phyloP scores from a whole-genome alignment of 1,284 basidiomycete genomes.

The Cryptococcus jaspeensis region DNA sequence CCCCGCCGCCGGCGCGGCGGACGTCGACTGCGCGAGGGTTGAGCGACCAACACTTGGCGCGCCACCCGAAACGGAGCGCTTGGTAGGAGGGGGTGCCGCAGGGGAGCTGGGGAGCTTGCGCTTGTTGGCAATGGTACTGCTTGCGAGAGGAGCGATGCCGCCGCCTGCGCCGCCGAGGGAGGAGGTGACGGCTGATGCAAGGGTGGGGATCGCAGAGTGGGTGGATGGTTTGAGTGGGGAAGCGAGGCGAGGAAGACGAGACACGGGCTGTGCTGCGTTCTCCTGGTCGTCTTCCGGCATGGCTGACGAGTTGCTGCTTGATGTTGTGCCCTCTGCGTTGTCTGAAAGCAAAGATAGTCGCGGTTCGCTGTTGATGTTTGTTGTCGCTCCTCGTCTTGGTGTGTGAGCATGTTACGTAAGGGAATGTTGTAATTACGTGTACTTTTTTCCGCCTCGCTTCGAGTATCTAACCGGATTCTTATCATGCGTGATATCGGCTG shows the following conservation, averaged over 20 bases:
- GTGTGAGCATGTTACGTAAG: background rate
- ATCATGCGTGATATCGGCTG: background rate
- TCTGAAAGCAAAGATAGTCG: slow-evolving; percentile 11
- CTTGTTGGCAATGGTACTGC: slow-evolving; percentile 27
- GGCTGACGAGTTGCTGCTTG: background rate
- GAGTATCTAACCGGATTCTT: background rate
- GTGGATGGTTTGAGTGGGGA: slow-evolving; percentile 26
- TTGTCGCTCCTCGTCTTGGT: background rate
- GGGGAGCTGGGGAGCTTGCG: slow-evolving; percentile 38
- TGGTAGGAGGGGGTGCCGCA: slow-evolving; percentile 21
- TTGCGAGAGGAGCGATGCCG: slow-evolving; percentile 12
- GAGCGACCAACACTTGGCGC: background rate
- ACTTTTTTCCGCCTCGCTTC: too few species aligned
- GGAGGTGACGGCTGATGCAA: slow-evolving; percentile 7
- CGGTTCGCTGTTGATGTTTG: slow-evolving; percentile 5
- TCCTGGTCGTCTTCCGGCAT: slow-evolving; percentile 28
- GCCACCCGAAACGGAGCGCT: slow-evolving; percentile 26
- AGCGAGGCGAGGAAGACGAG: slow-evolving; percentile 34
- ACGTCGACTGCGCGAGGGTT: slow-evolving; percentile 15
- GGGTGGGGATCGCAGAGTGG: slow-evolving; percentile 17
- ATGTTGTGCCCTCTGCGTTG: background rate
- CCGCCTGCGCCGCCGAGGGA: too few species aligned
- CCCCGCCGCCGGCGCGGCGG: slow-evolving; percentile 2
- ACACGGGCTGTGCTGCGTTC: slow-evolving; percentile 18
- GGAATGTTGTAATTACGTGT: too few species aligned